Base-by-base conservation (phyloP, 108 stramenopile species). In the Nannochloropsis oceanica region DNA sequence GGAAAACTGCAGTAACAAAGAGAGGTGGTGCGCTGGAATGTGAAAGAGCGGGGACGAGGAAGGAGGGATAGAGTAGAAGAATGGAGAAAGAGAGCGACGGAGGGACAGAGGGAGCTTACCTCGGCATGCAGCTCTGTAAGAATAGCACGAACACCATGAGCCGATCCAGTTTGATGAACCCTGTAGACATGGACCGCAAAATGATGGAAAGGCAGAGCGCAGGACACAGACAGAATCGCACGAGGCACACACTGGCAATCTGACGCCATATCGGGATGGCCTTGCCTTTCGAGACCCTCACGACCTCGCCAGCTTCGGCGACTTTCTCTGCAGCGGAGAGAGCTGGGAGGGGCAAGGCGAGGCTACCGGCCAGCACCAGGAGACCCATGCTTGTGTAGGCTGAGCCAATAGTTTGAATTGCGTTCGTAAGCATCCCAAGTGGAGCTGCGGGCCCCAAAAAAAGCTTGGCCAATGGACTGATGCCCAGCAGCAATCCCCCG, bases 361-460 rank as follows among this genome's bases (percentile, higher is more conserved):
- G 83, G 82, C 81, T 82, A 27, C 88, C 88, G 43, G 88, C 88
- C 26, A 88, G 83, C 12, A 88, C 85, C 82, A 88, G 82, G 11
- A 88, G 43, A 46, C 88, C 88, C 44, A 82, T n/a, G 11, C 84
- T 84, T 13, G 88, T 88, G 44, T 88, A 88, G 25, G 88, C 88
- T 27, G 82, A 79, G 27, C 83, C 85, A 26, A 87, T 24, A 22
- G 25, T n/a, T 22, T 79, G 80, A 80, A 85, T 44, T 46, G 82
- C 14, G 82, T 85, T 85, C 88, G 81, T 84, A 24, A 85, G 13
- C 12, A 80, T 43, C 13, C 44, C 88, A 13, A 88, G 85, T 11
- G 88, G 88, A 1, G 88, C 88, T 73, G 22, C 10, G n/a, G 59
- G 59, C 22, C 59, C 59, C 59, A 73, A 3, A 9, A 73, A 73